Base-by-base conservation (phyloP, 495 filamentous ascomycete genomes). In the Lepraria neglecta region DNA sequence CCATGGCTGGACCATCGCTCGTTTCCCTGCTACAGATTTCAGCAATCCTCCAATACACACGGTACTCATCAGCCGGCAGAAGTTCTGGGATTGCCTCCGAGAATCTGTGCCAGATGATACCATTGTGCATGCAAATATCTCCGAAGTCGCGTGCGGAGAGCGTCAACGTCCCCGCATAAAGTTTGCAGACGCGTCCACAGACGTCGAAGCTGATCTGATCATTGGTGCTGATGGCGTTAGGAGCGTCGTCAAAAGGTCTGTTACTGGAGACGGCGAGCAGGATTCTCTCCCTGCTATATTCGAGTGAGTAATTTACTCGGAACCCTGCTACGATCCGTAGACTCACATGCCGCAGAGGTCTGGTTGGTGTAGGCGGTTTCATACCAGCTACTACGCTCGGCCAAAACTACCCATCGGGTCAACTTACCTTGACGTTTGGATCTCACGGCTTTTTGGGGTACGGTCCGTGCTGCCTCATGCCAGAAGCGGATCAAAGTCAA, bases 141-240 rank as follows among this genome's bases (percentile, higher is more conserved):
- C 42, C 3, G 42, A 56, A 9, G 68, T 78, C 0, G 61, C 69
- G 17, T 51, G 62, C 1, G 14, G 60, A 15, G 30, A 53, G 10
- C 50, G 63, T 43, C 65, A 64, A 3, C 62, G 50, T 31, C 70
- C 74, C 31, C 15, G 57, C 14, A 46, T 75, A 17, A 48, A 61
- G 10, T 77, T 78, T 50, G 65, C 58, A 0, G 74, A 76, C 58
- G 72, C 58, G 5, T 71, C 69, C 51, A 11, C 58, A 0, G 66
- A 68, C 4, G 74, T 75, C 4, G 69, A 75, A 17, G 79, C 74
- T 0, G 80, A 80, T 71, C 58, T 88, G 60, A 73, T 85, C 3
- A 75, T 87, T 64, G 84, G 80, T n/a, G 80, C 82, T 0, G 84
- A 86, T 70, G 84, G 84, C 1, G 72, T 84, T 5, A 77, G 75